Evolutionary conservation across 345 rosid genomes (phyloP).

Genomic region (Pistacia atlantica): DNA sequence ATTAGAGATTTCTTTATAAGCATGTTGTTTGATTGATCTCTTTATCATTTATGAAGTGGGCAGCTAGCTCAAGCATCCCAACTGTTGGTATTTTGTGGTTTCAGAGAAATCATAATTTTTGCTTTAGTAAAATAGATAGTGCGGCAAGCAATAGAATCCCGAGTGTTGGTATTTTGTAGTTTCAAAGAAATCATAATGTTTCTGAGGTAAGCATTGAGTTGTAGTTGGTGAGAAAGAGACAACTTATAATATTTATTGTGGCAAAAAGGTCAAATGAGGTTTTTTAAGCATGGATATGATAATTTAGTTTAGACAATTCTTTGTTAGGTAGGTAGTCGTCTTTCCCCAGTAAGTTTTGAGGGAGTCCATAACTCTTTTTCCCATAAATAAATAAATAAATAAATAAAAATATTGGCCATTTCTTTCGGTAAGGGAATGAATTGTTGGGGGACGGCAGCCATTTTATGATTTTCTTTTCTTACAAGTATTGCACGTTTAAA

Average conservation of each 20-base stretch:
- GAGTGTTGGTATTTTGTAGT: not conserved
- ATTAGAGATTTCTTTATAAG: not conserved
- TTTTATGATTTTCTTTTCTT: not conserved
- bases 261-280: not conserved
- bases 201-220: not conserved
- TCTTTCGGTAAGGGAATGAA: too few relatives aligned
- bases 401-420: too few relatives aligned
- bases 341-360: slow-evolving; percentile 10
- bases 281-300: slow-evolving; percentile 13
- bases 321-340: slow-evolving; percentile 34
- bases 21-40: not conserved
- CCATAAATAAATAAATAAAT: not conserved
- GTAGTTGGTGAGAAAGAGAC: slow-evolving; percentile 31
- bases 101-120: not conserved
- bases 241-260: not conserved
- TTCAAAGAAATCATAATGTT: not conserved
- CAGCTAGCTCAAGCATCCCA: slow-evolving; percentile 1
- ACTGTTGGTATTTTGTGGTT: not conserved
- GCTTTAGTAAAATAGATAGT: not conserved
- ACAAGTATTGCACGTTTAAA: not conserved
- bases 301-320: slow-evolving; percentile 15
- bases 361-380: not conserved
- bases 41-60: not conserved
- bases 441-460: not conserved
- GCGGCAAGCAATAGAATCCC: not conserved